Evolutionary conservation across 352 stramenopile genomes (phyloP), one percentile per base, ranked within the genome.

Genomic region (Aphanomyces euteiches): DNA sequence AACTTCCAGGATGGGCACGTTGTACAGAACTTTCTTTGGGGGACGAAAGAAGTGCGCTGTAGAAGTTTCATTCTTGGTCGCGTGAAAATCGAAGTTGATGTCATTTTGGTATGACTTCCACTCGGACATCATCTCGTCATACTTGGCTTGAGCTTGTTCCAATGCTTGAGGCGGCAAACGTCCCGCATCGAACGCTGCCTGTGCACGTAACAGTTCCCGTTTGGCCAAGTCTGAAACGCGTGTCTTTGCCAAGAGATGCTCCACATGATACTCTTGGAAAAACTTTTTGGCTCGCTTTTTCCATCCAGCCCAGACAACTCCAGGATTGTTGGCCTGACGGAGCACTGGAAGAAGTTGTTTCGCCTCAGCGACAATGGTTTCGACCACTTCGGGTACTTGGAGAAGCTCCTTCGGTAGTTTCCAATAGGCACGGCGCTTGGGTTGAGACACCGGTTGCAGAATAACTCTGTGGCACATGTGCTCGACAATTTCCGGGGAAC

Each of bases 381-480:
- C n/a, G 8, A 38, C 7, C 8, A 58, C 50, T 34, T 58, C 50
- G 8, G n/a, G 50, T 13, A 58, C 37, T 38, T 10, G 8, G 7
- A 58, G n/a, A 58, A 58, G 50, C n/a, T 58, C 8, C 37, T 58
- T 58, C n/a, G 50, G 50, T 12, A 58, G 50, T 19, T 58, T 58
- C 50, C 50, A 58, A 19, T 10, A 19, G 8, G 50, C 28, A 21
- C 50, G 50, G 13, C 7, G 7, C 8, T 34, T 28, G 28, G 28
- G 28, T 28, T 28, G 8, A 58, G 50, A n/a, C 50, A 58, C 8
- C 50, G 50, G 50, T 10, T 38, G n/a, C 50, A 58, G 37, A 12
- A 34, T 58, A 8, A 58, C 8, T 34, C 8, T 10, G 8, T 58
- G 50, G n/a, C 50, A 58, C 8, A 58, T n/a, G 50, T 58, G 50